Base-by-base conservation (phyloP, 495 filamentous ascomycete genomes). In the Penicillium desertorum region DNA sequence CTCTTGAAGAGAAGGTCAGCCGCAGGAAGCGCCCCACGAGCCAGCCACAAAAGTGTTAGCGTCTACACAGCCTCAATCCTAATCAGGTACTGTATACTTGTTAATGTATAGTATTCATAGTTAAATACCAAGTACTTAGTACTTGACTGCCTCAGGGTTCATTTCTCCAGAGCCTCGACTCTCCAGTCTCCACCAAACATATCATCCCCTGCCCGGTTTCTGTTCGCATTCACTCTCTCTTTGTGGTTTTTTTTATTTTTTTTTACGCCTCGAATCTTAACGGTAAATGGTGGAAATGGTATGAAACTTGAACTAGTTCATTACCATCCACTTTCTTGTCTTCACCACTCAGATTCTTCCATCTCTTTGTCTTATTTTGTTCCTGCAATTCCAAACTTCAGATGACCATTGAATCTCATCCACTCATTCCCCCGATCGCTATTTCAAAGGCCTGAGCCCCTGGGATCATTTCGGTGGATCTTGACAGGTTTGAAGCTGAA, bases 401-500 rank as follows among this genome's bases (percentile, higher is more conserved):
- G 34, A 57, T 54, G 49, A 37, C 56, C 42, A 50, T 62, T 59
- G 22, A 58, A 46, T n/a, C 25, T 30, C 47, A 45, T 39, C 62
- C 63, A 63, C 61, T 66, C 58, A 44, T 59, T 51, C 45, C 22
- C 22, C 32, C 54, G 32, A 53, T 57, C 60, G 45, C 43, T 56
- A 55, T 65, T 59, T 55, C 57, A 45, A 52, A 65, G 60, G 62
- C 47, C 60, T 37, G 58, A 64, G 58, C 58, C 65, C 62, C 59
- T 50, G 43, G 20, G 51, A 45, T 48, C 52, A 54, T 51, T 49
- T 39, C 19, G 54, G 63, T 68, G 66, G 63, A 64, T 65, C 66
- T 67, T 66, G 65, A 71, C 57, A 65, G 65, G 52, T 61, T 51
- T 46, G 55, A 66, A 75, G 73, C 76, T 76, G 74, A 78, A 76